Evolutionary conservation across 768 basidiomycete species (phyloP), one percentile per base, ranked within the genome.

Genomic region (Boletus tylopilopsis): DNA sequence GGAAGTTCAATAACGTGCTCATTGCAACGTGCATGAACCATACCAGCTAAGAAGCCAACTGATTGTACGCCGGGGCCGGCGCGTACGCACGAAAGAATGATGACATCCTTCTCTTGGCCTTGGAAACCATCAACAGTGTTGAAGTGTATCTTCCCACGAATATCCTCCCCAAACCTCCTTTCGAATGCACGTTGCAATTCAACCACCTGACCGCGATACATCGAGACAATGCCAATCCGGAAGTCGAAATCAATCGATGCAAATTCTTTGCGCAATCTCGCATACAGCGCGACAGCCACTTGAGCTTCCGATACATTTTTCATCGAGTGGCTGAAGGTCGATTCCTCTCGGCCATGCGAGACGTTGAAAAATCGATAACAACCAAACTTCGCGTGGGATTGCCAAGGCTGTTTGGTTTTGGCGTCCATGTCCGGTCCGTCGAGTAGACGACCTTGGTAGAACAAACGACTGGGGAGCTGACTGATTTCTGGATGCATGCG

Each of bases 401-500:
- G 96, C 96, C 96, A 99, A 2, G 86, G 80, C 54, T 87, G 85
- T 25, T 70, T 69, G 0, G 95, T 97, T 67, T 92, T 91, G 35
- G 60, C 56, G 10, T 74, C 86, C 94, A 99, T 97, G 41, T 79
- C 78, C 4, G 92, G 93, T 1, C 96, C 96, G 64, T 99, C 92
- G 37, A 79, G 71, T 10, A 99, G 73, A 30, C 79, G 76, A 7
- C 84, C 82, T 45, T 84, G 71, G 64, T 99, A 99, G 71, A 99
- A 99, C 2, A 93, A 69, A 39, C 75, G 76, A 51, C 94, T 96
- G 0, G 96, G 96, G 16, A 99, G 78, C 43, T 74, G 74, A 54
- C 93, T 95, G 63, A 98, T 97, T 44, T 90, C 85, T 2, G 95
- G 95, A 64, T 99, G 94, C 96, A 99, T 99, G 56, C 96, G 94